Evolutionary conservation across 2,329 filamentous ascomycete genomes (phyloP), one percentile per base, ranked within the genome.

Genomic region (Arthroderma sp.): DNA sequence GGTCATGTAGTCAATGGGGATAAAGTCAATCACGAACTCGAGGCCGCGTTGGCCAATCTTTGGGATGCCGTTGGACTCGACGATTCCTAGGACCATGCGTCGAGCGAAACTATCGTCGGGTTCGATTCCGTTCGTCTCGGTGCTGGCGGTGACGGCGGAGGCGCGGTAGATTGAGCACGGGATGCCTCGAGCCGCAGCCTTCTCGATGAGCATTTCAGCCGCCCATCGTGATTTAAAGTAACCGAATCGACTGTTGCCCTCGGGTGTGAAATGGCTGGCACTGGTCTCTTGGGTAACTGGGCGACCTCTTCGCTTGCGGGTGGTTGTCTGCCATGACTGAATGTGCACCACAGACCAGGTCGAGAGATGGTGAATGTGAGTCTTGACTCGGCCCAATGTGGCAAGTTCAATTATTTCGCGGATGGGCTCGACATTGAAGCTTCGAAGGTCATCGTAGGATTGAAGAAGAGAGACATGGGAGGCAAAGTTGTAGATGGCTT

Each of bases 211-310:
- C 54, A 56, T 55, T 49, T 58, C 57, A 21, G 57, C 28, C 7
- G 54, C 57, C 57, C 57, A 58, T 39, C 54, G 38, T 19, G 57
- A 56, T 37, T 58, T 58, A 28, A 58, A 58, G 25, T 58, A 58
- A 4, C 57, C 57, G n/a, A 55, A 56, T 13, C 54, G 54, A 11
- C 54, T 52, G 23, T 51, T 51, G 17, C 38, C 28, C 37, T 56
- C 54, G 6, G 57, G 57, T 3, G 41, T 51, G 33, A 58, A 58
- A 23, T 56, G 54, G 28, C 31, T 47, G 28, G 57, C 54, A 17
- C 53, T 56, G 25, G 33, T 33, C 31, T 58, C 57, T n/a, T 47
- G 44, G 9, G 57, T 56, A 5, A 56, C 53, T n/a, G 54, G 37
- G 21, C 53, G 53, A 7, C 37, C 54, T 56, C 37, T 44, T 38